Base-by-base conservation (phyloP, 495 filamentous ascomycete genomes). In the Evernia prunastri region DNA sequence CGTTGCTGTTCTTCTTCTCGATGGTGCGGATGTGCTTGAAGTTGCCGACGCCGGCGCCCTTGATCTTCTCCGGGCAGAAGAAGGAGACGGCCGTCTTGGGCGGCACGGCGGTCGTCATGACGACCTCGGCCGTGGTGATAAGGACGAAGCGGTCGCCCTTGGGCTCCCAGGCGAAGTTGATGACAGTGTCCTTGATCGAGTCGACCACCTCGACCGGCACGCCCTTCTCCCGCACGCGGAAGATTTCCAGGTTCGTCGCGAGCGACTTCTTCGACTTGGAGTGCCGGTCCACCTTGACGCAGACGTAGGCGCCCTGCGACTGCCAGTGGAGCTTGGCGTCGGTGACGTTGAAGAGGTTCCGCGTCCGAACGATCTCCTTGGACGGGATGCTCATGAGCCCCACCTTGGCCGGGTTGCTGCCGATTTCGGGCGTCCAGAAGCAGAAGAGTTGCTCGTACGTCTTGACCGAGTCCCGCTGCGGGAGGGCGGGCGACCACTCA, bases 81-180 rank as follows among this genome's bases (percentile, higher is more conserved):
- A 98, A 98, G 25, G 90, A 85, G 20, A 97, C 92, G 1, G 90
- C 82, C 12, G 93, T 96, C 80, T 97, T 97, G 66, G 94, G 93
- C n/a, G 89, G 84, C 42, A 88, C 87, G n/a, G 88, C 89, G 4
- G 89, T 86, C 36, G 88, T 85, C 37, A 84, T 83, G 37, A 89
- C 77, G 15, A 89, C 84, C 75, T 98, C 94, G 18, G 90, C 88
- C 7, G 88, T 90, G n/a, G 90, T 96, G 76, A 98, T 98, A 72
- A 96, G 84, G 63, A 97, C 93, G 76, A 98, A 98, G 54, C 94
- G 86, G 70, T 95, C 91, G 62, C 94, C 94, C 77, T 96, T 94
- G 45, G 94, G 94, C 72, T 98, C 94, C 94, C 94, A 98, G 10
- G 94, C 89, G 69, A 98, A 98, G 80, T 98, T 98, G 75, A 97